Base-by-base conservation (phyloP, 1,284 basidiomycete genomes). In the Trichosporon ovoides region DNA sequence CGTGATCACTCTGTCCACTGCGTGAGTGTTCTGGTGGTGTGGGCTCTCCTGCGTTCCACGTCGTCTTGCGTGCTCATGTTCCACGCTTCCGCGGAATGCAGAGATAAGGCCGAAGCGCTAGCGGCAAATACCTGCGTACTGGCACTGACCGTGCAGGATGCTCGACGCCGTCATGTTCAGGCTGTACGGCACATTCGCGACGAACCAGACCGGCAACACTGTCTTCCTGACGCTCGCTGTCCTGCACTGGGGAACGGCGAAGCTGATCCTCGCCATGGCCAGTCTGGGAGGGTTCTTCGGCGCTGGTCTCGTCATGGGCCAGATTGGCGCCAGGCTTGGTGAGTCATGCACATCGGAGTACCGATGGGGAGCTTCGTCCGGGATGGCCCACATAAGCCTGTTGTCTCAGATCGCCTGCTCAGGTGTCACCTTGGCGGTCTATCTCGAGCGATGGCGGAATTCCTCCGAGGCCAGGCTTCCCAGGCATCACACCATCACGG, bases 221-320 rank as follows among this genome's bases (percentile, higher is more conserved):
- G 57, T 64, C 38, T 55, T 64, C 53, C 62, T 64, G 2, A 52
- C 62, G 11, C 56, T 61, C 6, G 54, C 59, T 4, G 36, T 49
- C 11, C 35, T 59, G 19, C 58, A 60, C 31, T 18, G 43, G 9
- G 59, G 59, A 9, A 55, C 49, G 22, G 38, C 40, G 52, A 62
- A 51, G 37, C 62, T 43, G 16, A 55, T 28, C 46, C 64, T 55
- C 49, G 53, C 38, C 34, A 53, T 31, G 37, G 58, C 62, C n/a
- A 24, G 56, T 7, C 55, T 68, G 1, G 33, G 36, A 1, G 64
- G 66, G 0, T 70, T 68, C 49, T 51, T 68, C 16, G 38, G 33
- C 22, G 57, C 59, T 16, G 66, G 64, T 0, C 55, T 70, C 37
- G 13, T 70, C 12, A 63, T 65, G 50, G 68, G 68, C 11, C 68